Conservation (phyloP, 139 green algal genomes). For the Chlamydomonas sphaeroides region DNA sequence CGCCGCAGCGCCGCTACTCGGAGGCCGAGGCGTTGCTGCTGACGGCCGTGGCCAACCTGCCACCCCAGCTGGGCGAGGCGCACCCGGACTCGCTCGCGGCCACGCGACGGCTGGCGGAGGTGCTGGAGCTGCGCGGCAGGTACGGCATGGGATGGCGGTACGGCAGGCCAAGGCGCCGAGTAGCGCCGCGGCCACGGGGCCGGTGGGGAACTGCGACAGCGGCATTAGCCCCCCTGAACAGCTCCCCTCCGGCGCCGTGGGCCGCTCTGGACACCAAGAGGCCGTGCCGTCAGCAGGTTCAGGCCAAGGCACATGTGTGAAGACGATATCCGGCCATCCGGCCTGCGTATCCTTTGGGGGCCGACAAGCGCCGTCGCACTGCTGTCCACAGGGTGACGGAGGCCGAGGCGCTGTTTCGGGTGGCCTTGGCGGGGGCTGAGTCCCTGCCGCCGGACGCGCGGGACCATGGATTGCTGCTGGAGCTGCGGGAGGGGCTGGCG, state of each 20-base stretch:
- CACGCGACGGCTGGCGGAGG: conserved; percentile 9
- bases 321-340: no score
- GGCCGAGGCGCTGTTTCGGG: conserved; percentile 11
- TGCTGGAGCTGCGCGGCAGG: conserved; percentile 18
- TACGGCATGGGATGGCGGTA: not conserved
- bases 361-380: not conserved
- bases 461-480: conserved; percentile 23
- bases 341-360: no score
- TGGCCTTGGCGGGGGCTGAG: not conserved
- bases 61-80: not conserved
- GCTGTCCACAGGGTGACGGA: conserved; percentile 5
- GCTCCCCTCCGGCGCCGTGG: no score
- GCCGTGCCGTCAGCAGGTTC: not conserved
- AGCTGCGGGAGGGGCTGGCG: conserved; percentile 10
- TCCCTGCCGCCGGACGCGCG: not conserved
- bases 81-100: conserved; percentile 2
- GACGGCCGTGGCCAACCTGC: not conserved
- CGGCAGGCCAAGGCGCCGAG: not conserved
- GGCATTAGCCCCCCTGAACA: no score
- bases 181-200: no score
- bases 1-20: not conserved
- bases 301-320: no score
- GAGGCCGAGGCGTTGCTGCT: conserved; percentile 12
- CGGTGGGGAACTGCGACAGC: no score
- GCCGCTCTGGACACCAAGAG: not conserved